These are phyloP conservation scores for Russula vinacea DNA, from an alignment of 768 basidiomycete species.

Conservation along the genomic window DNA sequence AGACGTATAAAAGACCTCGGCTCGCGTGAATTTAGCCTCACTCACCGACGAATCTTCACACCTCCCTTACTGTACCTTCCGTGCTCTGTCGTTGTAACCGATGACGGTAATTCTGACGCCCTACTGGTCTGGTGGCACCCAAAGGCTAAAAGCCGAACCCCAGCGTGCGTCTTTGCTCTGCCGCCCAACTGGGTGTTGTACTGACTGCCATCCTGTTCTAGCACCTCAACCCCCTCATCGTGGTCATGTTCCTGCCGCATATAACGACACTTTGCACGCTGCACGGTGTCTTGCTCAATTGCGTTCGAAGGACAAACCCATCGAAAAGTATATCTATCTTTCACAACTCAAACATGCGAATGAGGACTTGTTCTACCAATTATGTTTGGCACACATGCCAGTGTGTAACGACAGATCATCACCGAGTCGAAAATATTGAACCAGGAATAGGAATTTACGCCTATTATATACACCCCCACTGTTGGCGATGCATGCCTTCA, in stretches of 20 bases:
- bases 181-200: background rate
- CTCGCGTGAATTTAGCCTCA: background rate
- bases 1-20: conserved; percentile 8
- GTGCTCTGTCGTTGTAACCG: background rate
- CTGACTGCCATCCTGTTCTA: conserved; percentile 5
- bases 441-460: conserved; percentile 49
- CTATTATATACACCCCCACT: conserved; percentile 89
- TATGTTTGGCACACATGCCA: conserved; percentile 68
- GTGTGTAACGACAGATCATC: conserved; percentile 39
- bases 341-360: conserved; percentile 71
- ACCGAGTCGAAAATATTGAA: conserved; percentile 1
- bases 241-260: conserved; percentile 60
- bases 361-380: conserved; percentile 70
- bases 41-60: background rate
- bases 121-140: conserved; percentile 65
- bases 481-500: conserved; percentile 89
- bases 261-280: conserved; percentile 51
- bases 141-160: conserved; percentile 61
- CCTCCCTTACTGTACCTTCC: background rate
- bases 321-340: conserved; percentile 87
- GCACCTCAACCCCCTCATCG: conserved; percentile 39
- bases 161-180: conserved; percentile 45
- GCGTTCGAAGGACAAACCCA: conserved; percentile 64
- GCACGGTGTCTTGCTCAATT: conserved; percentile 65
- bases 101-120: conserved; percentile 56